These are phyloP conservation scores for Sextonia rubra DNA, from an alignment of 164 flowering plant genomes.

Conservation along the genomic window DNA sequence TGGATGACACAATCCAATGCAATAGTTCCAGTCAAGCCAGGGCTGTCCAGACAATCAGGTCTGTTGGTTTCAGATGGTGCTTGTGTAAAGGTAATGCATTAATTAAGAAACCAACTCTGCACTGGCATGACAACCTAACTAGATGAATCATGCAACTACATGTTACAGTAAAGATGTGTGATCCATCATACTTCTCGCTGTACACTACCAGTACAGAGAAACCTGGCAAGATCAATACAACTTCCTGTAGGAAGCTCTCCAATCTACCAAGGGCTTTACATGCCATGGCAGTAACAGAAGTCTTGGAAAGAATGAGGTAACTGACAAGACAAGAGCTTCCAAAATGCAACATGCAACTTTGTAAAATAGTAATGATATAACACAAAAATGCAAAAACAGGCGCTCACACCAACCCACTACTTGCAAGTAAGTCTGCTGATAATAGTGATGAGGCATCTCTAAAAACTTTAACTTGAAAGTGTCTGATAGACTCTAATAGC, in stretches of 20 bases:
- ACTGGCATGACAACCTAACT: not conserved
- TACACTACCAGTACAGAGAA: constrained; percentile 97
- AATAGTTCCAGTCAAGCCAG: too few species aligned
- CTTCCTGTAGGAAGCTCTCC: constrained; percentile 63
- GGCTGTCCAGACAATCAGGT: too few species aligned
- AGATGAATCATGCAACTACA: not conserved
- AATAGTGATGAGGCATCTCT: too few species aligned
- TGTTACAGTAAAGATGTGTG: constrained; percentile 34
- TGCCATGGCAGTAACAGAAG: constrained; percentile 31
- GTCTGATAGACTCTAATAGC: too few species aligned
- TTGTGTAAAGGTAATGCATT: too few species aligned
- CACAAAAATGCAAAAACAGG: too few species aligned
- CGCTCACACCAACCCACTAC: too few species aligned
- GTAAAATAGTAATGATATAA: too few species aligned
- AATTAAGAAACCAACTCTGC: not conserved
- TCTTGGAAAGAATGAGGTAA: constrained; percentile 3
- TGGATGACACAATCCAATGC: too few species aligned
- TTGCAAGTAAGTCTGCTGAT: too few species aligned
- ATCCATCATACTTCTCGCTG: constrained; percentile 99
- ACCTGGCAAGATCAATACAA: constrained; percentile 76
- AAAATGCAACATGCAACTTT: not conserved
- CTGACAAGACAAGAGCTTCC: constrained; percentile 9
- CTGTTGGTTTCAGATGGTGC: too few species aligned
- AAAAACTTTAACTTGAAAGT: too few species aligned
- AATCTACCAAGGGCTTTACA: constrained; percentile 35